These are phyloP conservation scores for Cymodocea nodosa DNA, from an alignment of 116 monocot genomes.

Conservation along the genomic window DNA sequence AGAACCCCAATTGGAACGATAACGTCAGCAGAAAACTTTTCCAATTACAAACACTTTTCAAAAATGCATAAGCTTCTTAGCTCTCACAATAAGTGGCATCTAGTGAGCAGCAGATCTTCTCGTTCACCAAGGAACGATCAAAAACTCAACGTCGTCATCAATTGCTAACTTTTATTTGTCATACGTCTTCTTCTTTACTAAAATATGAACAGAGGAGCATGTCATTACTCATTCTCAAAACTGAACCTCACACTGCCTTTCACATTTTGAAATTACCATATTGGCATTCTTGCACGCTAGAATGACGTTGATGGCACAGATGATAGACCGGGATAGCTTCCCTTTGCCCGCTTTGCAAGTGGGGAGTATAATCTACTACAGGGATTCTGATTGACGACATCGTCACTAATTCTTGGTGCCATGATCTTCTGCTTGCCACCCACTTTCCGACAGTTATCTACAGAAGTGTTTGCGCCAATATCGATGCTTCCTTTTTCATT, in stretches of 20 bases:
- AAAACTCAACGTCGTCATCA: background rate
- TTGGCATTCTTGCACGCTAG: too few relatives aligned
- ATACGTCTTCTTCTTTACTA: background rate
- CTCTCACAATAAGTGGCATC: background rate
- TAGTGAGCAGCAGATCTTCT: background rate
- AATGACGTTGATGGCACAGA: too few relatives aligned
- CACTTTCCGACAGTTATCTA: slow-evolving; percentile 6
- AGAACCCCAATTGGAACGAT: too few relatives aligned
- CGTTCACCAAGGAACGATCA: background rate
- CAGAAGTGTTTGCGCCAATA: background rate
- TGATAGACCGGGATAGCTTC: slow-evolving; percentile 4
- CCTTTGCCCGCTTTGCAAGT: slow-evolving; percentile 16
- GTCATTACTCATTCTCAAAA: background rate
- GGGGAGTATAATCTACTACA: slow-evolving; percentile 4
- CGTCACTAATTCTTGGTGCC: slow-evolving; percentile 2
- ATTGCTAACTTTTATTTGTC: background rate
- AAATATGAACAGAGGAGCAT: background rate
- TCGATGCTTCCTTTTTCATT: background rate
- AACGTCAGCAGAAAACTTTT: too few relatives aligned
- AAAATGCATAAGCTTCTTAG: too few relatives aligned
- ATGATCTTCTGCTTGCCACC: slow-evolving; percentile 20
- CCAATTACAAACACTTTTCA: too few relatives aligned
- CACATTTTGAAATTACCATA: too few relatives aligned
- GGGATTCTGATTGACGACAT: background rate
- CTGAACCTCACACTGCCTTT: background rate